Base-by-base conservation (phyloP, 768 basidiomycete genomes). In the Termitomyces titanicus region DNA sequence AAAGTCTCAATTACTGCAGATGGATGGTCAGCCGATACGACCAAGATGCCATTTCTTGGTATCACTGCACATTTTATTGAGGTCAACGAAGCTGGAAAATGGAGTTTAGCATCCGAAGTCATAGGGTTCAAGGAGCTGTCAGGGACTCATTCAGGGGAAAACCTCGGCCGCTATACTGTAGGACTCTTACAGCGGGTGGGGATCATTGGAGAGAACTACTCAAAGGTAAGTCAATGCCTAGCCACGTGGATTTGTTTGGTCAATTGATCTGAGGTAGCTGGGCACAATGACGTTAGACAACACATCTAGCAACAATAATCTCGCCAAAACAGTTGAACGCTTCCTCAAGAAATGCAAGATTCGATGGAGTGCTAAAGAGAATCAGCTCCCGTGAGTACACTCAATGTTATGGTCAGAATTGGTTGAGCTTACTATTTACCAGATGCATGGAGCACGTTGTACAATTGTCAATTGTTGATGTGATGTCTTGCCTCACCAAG, bases 401-500 rank as follows among this genome's bases (percentile, higher is more conserved):
- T 25, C 11, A 12, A 10, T 22, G 8, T 22, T 20, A 13, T 4
- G 2, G n/a, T n/a, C 39, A n/a, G 18, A 42, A 20, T 22, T 6
- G 9, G 5, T 43, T 15, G 17, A 12, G 4, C 5, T 39, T 3
- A 13, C 7, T 17, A 43, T 22, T 15, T 10, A 33, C 12, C 10
- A 43, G 42, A 8, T 71, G 69, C 53, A 55, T 71, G 2, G 68
- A 53, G 8, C 71, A 72, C 53, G 64, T 70, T 18, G 39, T 67
- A 5, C 68, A 71, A 33, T 58, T 72, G 0, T 59, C 37, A 0
- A 63, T 59, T 18, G 53, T 64, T 15, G 68, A 58, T 40, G 53
- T 69, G 18, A 72, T 72, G 70, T 24, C 22, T 0, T 38, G 58
- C n/a, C 62, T 72, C 18, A 72, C 67, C 0, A 61, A 64, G 43